A percentile compares a stretch with the other conserved stretches of the same genome.
These are phyloP conservation scores for Ceratobasidium sp. DNA, from an alignment of 1,284 basidiomycete species.

Conservation along the genomic window DNA sequence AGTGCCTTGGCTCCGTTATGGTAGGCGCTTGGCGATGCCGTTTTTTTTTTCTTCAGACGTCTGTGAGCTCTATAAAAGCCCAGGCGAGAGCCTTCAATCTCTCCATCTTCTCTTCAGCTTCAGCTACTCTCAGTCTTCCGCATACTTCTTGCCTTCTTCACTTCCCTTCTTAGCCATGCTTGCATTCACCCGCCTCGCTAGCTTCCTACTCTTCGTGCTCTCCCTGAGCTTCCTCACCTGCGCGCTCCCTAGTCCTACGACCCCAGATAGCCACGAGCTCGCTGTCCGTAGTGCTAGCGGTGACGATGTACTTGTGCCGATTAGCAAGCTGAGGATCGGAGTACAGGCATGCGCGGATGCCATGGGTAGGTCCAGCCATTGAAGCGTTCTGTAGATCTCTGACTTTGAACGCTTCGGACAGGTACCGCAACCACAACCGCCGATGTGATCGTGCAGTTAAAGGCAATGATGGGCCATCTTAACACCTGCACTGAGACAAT, in stretches of 20 bases:
- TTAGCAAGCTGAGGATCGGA: neutral
- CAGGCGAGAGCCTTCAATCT: neutral
- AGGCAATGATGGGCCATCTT: neutral
- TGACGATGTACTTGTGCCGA: neutral
- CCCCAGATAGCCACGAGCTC: neutral
- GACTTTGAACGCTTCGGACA: neutral
- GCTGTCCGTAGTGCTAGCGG: neutral
- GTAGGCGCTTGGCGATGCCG: too few species aligned
- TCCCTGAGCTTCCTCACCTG: conserved; percentile 38
- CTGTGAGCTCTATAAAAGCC: too few species aligned
- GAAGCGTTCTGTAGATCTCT: neutral
- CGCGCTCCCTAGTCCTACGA: conserved; percentile 17
- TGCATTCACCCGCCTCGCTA: conserved; percentile 42
- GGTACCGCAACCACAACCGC: neutral
- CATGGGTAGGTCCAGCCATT: neutral
- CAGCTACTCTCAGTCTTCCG: conserved; percentile 11
- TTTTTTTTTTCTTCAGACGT: too few species aligned
- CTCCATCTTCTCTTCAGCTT: conserved; percentile 49
- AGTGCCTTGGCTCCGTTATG: too few species aligned
- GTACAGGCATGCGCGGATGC: neutral
- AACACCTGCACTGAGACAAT: neutral
- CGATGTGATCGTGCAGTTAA: neutral
- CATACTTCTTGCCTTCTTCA: neutral
- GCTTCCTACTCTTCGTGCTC: conserved; percentile 38
- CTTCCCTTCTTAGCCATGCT: neutral